Conservation (phyloP, 495 filamentous ascomycete species). For the Penicillium flavigenum region DNA sequence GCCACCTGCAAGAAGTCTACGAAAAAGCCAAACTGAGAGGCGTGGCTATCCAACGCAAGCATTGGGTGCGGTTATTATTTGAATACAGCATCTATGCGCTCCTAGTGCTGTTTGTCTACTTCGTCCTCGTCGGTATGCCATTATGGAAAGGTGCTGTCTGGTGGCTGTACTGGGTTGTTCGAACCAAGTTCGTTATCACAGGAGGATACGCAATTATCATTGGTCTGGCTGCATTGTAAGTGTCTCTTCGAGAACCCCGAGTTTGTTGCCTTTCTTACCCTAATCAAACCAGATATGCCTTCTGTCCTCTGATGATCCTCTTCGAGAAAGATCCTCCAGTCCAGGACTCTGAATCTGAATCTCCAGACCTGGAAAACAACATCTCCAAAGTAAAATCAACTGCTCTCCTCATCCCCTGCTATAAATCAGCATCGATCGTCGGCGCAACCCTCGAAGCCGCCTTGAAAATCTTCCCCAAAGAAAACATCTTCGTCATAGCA, state of each 20-base stretch:
- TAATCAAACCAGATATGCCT: conserved; percentile 34
- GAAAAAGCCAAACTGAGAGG: conserved; percentile 32
- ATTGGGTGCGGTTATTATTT: conserved; percentile 37
- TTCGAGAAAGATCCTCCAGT: conserved; percentile 42
- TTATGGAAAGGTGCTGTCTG: conserved; percentile 45
- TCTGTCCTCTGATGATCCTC: conserved; percentile 35
- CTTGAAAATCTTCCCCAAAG: conserved; percentile 44
- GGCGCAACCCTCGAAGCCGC: conserved; percentile 45
- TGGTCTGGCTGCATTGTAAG: conserved; percentile 35
- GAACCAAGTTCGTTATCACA: conserved; percentile 35
- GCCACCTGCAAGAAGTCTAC: conserved; percentile 23
- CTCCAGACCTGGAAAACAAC: conserved; percentile 17
- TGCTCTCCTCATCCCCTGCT: conserved; percentile 49
- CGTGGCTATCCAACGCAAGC: conserved; percentile 32
- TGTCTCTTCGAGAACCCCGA: background rate
- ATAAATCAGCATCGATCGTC: conserved; percentile 45
- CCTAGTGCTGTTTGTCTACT: conserved; percentile 36
- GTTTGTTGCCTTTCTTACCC: no score
- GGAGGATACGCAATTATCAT: conserved; percentile 41
- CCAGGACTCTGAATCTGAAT: background rate
- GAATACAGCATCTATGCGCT: conserved; percentile 37
- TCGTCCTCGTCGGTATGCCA: conserved; percentile 42
- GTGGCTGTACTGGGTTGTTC: conserved; percentile 41
- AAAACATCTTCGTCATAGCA: conserved; percentile 48
- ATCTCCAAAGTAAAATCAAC: conserved; percentile 31